Conservation (phyloP, 1,284 basidiomycete species). For the Ustilago nuda region DNA sequence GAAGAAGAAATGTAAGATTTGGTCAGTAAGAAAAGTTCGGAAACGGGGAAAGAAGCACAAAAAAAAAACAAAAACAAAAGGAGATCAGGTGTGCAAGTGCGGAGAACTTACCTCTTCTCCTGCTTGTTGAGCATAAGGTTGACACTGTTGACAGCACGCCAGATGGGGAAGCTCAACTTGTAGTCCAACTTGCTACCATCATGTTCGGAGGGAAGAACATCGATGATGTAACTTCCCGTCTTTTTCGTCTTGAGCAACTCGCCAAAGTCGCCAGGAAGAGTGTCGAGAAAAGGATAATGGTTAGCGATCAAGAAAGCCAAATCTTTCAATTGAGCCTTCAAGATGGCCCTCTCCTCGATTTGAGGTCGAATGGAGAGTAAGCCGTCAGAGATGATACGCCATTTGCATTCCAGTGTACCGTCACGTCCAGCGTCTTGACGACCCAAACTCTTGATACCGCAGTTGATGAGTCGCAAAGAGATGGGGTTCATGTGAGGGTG, state of each 20-base stretch:
- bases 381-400: slow-evolving; percentile 85
- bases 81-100: slow-evolving; percentile 3
- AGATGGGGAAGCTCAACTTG: slow-evolving; percentile 61
- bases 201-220: slow-evolving; percentile 58
- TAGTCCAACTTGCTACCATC: slow-evolving; percentile 54
- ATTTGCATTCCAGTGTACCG: slow-evolving; percentile 72
- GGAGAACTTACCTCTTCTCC: slow-evolving; percentile 61
- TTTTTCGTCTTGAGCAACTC: slow-evolving; percentile 47
- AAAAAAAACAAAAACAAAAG: no score
- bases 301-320: slow-evolving; percentile 75
- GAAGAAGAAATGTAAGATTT: slow-evolving; percentile 6
- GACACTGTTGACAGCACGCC: slow-evolving; percentile 64
- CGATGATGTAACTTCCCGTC: slow-evolving; percentile 64
- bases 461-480: slow-evolving; percentile 85
- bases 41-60: background rate
- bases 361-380: slow-evolving; percentile 84
- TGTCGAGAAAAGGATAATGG: slow-evolving; percentile 61
- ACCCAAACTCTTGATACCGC: slow-evolving; percentile 83
- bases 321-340: slow-evolving; percentile 75
- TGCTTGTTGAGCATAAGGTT: slow-evolving; percentile 69
- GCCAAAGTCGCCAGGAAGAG: slow-evolving; percentile 55
- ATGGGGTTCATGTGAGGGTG: slow-evolving; percentile 74
- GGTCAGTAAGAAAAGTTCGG: slow-evolving; percentile 32
- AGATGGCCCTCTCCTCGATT: slow-evolving; percentile 76
- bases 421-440: slow-evolving; percentile 73